Evolutionary conservation across 1,139 yeast genomes (phyloP).

Genomic region (Wickerhamomyces sp.): DNA sequence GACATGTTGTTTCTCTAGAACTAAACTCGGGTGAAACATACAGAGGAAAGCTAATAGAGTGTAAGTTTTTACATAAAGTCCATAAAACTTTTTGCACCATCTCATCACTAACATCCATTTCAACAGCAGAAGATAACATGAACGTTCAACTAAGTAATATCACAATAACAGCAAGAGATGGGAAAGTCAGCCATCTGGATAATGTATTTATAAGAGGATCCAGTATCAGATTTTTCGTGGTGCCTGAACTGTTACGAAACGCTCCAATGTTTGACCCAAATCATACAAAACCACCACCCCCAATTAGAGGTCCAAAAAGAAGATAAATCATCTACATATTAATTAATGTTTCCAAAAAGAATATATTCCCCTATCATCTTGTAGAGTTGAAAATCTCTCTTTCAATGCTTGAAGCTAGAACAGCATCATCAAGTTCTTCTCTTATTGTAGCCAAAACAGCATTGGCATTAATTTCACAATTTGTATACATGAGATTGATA

Average conservation of each 20-base stretch:
- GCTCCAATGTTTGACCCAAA: slow-evolving; percentile 83
- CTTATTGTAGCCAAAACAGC: slow-evolving; percentile 9
- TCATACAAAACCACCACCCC: slow-evolving; percentile 66
- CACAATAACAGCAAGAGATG: slow-evolving; percentile 72
- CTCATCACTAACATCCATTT: slow-evolving; percentile 12
- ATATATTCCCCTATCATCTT: no score
- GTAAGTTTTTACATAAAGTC: slow-evolving; percentile 25
- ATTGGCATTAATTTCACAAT: slow-evolving; percentile 8
- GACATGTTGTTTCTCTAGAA: slow-evolving; percentile 82
- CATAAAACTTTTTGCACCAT: neutral
- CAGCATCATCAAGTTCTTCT: slow-evolving; percentile 12
- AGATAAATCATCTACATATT: no score
- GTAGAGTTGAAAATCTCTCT: slow-evolving; percentile 18
- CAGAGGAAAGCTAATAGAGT: slow-evolving; percentile 78
- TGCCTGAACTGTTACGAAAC: slow-evolving; percentile 83
- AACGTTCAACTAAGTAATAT: slow-evolving; percentile 84
- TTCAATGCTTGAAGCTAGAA: slow-evolving; percentile 18
- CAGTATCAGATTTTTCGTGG: slow-evolving; percentile 74
- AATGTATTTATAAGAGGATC: slow-evolving; percentile 92
- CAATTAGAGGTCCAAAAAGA: slow-evolving; percentile 59
- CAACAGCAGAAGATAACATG: slow-evolving; percentile 69
- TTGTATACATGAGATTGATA: slow-evolving; percentile 19
- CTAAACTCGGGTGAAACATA: slow-evolving; percentile 82
- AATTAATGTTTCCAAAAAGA: no score
- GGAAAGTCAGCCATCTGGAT: slow-evolving; percentile 71